These are phyloP conservation scores for Annulohypoxylon maeteangense DNA, from an alignment of 495 filamentous ascomycete species.

Conservation along the genomic window DNA sequence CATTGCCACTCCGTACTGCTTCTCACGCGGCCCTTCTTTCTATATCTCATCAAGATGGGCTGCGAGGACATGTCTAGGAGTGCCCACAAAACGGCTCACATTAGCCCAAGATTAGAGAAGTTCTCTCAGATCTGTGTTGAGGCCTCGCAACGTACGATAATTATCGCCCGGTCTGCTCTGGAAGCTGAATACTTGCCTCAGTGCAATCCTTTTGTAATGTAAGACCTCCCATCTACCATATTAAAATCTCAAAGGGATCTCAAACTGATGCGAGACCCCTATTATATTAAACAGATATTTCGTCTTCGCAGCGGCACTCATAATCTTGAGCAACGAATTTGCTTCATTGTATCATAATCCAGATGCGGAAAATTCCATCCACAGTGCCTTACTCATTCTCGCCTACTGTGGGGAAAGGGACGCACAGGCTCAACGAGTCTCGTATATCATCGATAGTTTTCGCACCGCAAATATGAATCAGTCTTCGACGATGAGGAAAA, in stretches of 20 bases:
- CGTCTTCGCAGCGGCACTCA: slow-evolving; percentile 75
- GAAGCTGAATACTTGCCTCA: slow-evolving; percentile 70
- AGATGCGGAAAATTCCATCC: slow-evolving; percentile 64
- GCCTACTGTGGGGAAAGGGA: slow-evolving; percentile 70
- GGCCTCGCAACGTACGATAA: slow-evolving; percentile 74
- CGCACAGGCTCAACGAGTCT: slow-evolving; percentile 70
- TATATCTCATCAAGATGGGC: slow-evolving; percentile 58
- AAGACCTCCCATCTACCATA: slow-evolving; percentile 35
- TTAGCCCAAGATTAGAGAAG: slow-evolving; percentile 63
- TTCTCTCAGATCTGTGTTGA: slow-evolving; percentile 78
- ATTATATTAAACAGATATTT: slow-evolving; percentile 62
- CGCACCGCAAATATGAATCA: slow-evolving; percentile 52
- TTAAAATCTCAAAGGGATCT: not conserved
- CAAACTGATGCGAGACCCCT: slow-evolving; percentile 19
- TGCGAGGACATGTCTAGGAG: slow-evolving; percentile 50
- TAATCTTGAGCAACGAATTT: slow-evolving; percentile 76
- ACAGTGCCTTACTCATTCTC: slow-evolving; percentile 69
- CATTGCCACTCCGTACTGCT: slow-evolving; percentile 81
- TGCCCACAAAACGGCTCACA: slow-evolving; percentile 42
- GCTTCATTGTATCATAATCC: slow-evolving; percentile 69
- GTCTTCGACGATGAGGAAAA: slow-evolving; percentile 19
- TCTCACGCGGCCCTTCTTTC: slow-evolving; percentile 76
- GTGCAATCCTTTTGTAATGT: slow-evolving; percentile 75
- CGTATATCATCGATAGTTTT: slow-evolving; percentile 73
- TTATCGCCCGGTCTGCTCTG: slow-evolving; percentile 67